Conservation (phyloP, 352 stramenopile species). For the Phytophthora pseudosyringae region DNA sequence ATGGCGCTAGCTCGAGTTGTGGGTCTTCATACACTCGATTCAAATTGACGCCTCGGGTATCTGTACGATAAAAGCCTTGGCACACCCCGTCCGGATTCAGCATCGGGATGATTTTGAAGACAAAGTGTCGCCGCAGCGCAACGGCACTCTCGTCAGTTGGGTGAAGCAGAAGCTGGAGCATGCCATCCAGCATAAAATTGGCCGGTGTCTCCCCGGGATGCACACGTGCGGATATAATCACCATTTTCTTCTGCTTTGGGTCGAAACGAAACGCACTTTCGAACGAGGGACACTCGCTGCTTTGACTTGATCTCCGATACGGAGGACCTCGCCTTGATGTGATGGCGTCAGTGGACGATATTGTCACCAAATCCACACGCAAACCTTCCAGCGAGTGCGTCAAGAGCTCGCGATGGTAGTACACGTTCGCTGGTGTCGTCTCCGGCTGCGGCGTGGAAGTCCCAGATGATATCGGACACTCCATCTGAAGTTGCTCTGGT, state of each 20-base stretch:
- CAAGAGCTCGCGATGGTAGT: slow-evolving; percentile 84
- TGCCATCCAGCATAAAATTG: slow-evolving; percentile 92
- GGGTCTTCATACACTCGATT: slow-evolving; percentile 89
- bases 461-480: background rate
- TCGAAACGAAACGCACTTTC: slow-evolving; percentile 40
- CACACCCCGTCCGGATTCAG: slow-evolving; percentile 92
- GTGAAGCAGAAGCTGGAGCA: slow-evolving; percentile 85
- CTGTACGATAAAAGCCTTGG: slow-evolving; percentile 88
- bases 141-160: slow-evolving; percentile 52
- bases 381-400: slow-evolving; percentile 65
- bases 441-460: background rate
- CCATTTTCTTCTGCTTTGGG: slow-evolving; percentile 47
- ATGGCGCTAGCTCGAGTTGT: slow-evolving; percentile 49
- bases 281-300: slow-evolving; percentile 26
- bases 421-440: slow-evolving; percentile 48
- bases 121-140: slow-evolving; percentile 77
- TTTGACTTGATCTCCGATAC: slow-evolving; percentile 22
- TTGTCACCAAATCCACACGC: slow-evolving; percentile 84
- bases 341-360: slow-evolving; percentile 76
- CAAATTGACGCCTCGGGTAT: slow-evolving; percentile 88
- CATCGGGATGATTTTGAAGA: slow-evolving; percentile 93
- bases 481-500: background rate
- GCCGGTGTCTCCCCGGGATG: slow-evolving; percentile 87
- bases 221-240: slow-evolving; percentile 85
- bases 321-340: slow-evolving; percentile 6